Conservation (phyloP, 108 stramenopile species). For the Discostella pseudostelligera region DNA sequence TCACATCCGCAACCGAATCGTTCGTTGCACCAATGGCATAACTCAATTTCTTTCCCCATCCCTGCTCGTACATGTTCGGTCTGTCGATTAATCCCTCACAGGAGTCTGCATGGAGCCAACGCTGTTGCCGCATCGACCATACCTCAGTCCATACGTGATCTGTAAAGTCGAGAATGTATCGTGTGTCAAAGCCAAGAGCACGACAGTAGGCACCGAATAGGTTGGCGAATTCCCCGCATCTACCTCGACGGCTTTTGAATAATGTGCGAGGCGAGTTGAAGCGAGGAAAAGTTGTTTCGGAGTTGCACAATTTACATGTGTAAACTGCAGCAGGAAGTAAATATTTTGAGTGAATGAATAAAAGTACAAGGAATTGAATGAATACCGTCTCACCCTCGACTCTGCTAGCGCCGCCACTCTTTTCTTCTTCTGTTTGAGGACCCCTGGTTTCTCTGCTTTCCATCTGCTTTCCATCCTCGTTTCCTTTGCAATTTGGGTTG, state of each 20-base stretch:
- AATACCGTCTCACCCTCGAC: slow-evolving; percentile 52
- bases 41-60: slow-evolving; percentile 93
- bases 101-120: slow-evolving; percentile 91
- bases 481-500: slow-evolving; percentile 41
- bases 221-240: slow-evolving; percentile 99
- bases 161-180: slow-evolving; percentile 92
- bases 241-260: slow-evolving; percentile 74
- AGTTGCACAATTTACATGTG: slow-evolving; percentile 67
- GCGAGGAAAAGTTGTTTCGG: slow-evolving; percentile 87
- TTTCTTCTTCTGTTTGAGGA: slow-evolving; percentile 64
- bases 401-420: slow-evolving; percentile 51
- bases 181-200: slow-evolving; percentile 88
- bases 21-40: slow-evolving; percentile 70
- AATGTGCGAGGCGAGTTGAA: slow-evolving; percentile 86
- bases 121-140: slow-evolving; percentile 47
- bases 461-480: slow-evolving; percentile 52
- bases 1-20: slow-evolving; percentile 88
- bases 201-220: slow-evolving; percentile 88
- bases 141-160: slow-evolving; percentile 99
- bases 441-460: slow-evolving; percentile 43
- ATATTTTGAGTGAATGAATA: neutral
- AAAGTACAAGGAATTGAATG: neutral
- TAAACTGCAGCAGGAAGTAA: slow-evolving; percentile 48
- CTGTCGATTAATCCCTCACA: slow-evolving; percentile 93
- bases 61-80: slow-evolving; percentile 96